phyloP scores from a whole-genome alignment of 345 rosid species.

The Ceriops tagal region DNA sequence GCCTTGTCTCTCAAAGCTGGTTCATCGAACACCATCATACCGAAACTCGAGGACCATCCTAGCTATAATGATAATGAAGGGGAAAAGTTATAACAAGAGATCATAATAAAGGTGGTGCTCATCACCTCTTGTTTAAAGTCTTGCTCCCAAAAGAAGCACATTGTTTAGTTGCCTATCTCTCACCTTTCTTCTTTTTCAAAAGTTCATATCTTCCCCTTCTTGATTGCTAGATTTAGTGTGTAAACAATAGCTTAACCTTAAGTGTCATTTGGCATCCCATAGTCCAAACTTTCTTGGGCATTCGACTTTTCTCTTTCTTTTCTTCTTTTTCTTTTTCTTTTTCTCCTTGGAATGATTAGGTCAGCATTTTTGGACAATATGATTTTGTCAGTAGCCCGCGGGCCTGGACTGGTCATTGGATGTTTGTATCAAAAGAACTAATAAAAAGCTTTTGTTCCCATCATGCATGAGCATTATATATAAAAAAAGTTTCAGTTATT shows the following conservation, averaged over 20 bases:
- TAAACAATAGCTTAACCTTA: constrained; percentile 5
- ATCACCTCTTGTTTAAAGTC: constrained; percentile 2
- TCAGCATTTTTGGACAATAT: no score
- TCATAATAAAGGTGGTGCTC: neutral
- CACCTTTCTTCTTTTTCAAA: neutral
- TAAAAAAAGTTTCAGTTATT: no score
- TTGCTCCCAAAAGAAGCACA: constrained; percentile 21
- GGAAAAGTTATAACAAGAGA: neutral
- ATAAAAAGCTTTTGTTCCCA: no score
- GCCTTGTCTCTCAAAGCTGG: constrained; percentile 9
- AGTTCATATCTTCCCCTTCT: neutral
- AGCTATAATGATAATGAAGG: neutral
- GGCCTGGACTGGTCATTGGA: no score
- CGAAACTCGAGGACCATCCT: constrained; percentile 24
- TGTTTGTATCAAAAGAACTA: no score
- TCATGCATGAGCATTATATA: no score
- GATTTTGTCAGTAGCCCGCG: no score
- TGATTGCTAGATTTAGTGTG: constrained; percentile 6
- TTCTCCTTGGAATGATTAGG: no score
- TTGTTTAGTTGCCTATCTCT: constrained; percentile 14
- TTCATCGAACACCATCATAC: constrained; percentile 4
- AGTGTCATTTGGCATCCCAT: constrained; percentile 10
- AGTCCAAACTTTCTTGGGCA: neutral
- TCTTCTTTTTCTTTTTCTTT: neutral
- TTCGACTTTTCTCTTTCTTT: neutral